A percentile compares a stretch with the other conserved stretches of the same genome.
Evolutionary conservation across 306 rosid species (phyloP).

Genomic region (Benincasa hispida): DNA sequence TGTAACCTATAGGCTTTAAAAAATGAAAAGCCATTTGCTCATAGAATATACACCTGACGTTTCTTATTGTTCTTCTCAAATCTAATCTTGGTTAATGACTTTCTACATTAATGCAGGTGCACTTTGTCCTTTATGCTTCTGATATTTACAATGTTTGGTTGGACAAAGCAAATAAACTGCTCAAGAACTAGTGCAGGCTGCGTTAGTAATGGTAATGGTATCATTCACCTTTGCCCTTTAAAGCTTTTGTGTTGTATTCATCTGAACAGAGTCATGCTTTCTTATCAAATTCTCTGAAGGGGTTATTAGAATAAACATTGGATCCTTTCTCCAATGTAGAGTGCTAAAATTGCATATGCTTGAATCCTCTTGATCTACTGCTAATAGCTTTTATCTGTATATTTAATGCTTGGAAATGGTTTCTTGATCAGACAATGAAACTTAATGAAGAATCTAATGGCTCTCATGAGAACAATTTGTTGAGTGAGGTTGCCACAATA

Average conservation of each 20-base stretch:
- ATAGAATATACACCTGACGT: not conserved
- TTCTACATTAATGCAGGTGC: conserved; percentile 40
- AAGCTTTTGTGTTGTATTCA: not conserved
- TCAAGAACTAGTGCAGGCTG: conserved; percentile 22
- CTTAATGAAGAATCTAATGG: no score
- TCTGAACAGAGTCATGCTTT: not conserved
- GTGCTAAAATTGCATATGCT: not conserved
- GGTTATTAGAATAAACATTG: not conserved
- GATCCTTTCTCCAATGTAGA: not conserved
- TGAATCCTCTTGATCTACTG: not conserved
- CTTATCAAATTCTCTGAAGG: not conserved
- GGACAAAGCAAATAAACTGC: conserved; percentile 43
- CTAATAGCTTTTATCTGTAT: not conserved
- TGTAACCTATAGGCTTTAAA: not conserved
- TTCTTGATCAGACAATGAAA: not conserved
- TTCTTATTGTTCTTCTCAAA: not conserved
- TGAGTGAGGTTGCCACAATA: no score
- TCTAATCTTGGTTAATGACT: not conserved
- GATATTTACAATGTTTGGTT: conserved; percentile 52
- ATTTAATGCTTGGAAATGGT: not conserved
- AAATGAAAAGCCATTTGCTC: not conserved
- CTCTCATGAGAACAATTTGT: no score
- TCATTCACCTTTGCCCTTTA: not conserved
- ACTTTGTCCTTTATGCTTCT: conserved; percentile 48
- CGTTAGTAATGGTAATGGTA: not conserved